These are phyloP conservation scores for Lenwebbia sp. DNA, from an alignment of 345 rosid species.

Conservation along the genomic window DNA sequence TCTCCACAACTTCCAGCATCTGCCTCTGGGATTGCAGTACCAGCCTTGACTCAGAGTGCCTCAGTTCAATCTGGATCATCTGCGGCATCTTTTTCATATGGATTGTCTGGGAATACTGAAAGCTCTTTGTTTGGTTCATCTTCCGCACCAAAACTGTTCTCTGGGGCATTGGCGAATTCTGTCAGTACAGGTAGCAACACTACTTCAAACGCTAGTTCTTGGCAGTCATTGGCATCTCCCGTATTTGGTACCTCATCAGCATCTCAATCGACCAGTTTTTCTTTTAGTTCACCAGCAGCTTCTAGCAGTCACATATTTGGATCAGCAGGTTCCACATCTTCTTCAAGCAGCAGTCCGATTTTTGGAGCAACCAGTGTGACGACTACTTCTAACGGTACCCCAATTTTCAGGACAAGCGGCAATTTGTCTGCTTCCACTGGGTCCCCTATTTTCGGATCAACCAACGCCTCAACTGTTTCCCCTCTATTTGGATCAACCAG, in stretches of 20 bases:
- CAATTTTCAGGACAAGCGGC: neutral
- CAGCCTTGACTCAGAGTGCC: constrained; percentile 34
- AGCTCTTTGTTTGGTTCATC: constrained; percentile 43
- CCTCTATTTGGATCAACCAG: constrained; percentile 3
- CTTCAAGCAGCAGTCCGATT: neutral
- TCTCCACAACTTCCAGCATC: constrained; percentile 19
- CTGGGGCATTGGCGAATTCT: constrained; percentile 20
- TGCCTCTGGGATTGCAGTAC: constrained; percentile 28
- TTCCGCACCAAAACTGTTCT: constrained; percentile 21
- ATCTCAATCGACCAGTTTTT: constrained; percentile 30
- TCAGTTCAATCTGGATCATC: constrained; percentile 45
- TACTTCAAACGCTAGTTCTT: constrained; percentile 31
- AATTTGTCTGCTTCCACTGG: neutral
- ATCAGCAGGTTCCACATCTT: constrained; percentile 12
- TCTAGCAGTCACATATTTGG: constrained; percentile 37
- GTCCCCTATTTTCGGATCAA: neutral
- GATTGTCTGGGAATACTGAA: constrained; percentile 32
- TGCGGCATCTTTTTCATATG: constrained; percentile 37
- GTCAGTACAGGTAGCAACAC: constrained; percentile 30
- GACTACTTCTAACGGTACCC: neutral
- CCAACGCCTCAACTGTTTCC: neutral
- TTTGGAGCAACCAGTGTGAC: neutral
- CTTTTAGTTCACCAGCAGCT: constrained; percentile 40
- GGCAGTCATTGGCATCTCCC: constrained; percentile 41
- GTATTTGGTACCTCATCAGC: constrained; percentile 28